phyloP scores from a whole-genome alignment of 352 stramenopile genomes.

The Globisporangium uncinulatum region DNA sequence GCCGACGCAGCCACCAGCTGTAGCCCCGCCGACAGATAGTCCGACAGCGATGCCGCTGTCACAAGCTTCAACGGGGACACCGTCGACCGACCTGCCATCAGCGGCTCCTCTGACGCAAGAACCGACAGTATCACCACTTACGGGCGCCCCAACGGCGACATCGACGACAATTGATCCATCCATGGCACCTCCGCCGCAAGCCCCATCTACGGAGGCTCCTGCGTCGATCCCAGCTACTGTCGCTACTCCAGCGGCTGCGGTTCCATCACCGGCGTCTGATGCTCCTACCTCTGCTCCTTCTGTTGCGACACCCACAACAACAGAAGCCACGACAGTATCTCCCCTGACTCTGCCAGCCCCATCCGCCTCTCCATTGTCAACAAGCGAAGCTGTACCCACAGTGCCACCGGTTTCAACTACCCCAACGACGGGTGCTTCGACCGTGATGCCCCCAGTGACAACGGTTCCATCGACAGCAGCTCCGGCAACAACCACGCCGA shows the following conservation, averaged over 20 bases:
- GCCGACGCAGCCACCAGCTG: neutral
- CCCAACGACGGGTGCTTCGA: conserved; percentile 5
- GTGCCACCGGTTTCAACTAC: neutral
- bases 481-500: conserved; percentile 1
- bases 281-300: neutral
- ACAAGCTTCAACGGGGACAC: neutral
- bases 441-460: neutral
- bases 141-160: neutral
- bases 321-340: neutral
- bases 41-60: conserved; percentile 4
- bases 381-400: neutral
- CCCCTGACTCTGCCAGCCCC: neutral
- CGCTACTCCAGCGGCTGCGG: neutral
- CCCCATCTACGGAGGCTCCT: neutral
- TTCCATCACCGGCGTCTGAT: conserved; percentile 2
- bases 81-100: neutral
- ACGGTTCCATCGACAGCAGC: neutral
- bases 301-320: neutral
- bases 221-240: too few species aligned
- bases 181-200: neutral
- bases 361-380: neutral
- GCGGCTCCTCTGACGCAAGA: neutral
- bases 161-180: conserved; percentile 2
- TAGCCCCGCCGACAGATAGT: conserved; percentile 1
- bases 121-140: conserved; percentile 3